phyloP scores from a whole-genome alignment of 2,329 filamentous ascomycete species.

The Aspergillus brunneoviolaceus region DNA sequence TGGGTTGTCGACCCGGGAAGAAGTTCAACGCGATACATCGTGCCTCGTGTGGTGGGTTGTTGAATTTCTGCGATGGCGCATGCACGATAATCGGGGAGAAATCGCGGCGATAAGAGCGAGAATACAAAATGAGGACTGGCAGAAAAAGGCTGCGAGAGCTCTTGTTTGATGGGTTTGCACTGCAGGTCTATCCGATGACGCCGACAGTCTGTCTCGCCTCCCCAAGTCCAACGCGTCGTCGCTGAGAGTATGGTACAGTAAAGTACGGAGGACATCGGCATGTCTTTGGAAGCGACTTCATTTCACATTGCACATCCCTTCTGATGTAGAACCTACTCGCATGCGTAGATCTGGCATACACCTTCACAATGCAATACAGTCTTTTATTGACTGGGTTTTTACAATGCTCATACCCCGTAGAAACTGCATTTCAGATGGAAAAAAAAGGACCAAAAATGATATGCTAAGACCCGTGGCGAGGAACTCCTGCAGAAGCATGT shows the following conservation, averaged over 20 bases:
- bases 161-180: conserved; percentile 25
- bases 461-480: background rate
- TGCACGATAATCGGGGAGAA: background rate
- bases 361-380: background rate
- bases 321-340: background rate
- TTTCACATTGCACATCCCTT: background rate
- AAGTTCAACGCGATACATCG: conserved; percentile 75
- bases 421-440: background rate
- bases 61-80: background rate
- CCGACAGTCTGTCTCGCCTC: background rate
- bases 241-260: background rate
- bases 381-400: background rate
- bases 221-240: background rate
- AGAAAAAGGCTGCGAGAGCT: background rate
- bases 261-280: too few species aligned
- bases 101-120: background rate
- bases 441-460: background rate
- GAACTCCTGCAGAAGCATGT: background rate
- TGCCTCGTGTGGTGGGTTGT: background rate
- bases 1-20: conserved; percentile 69
- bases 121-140: background rate
- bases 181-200: background rate
- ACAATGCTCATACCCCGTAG: background rate
- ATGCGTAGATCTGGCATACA: background rate
- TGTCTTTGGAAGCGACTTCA: too few species aligned